phyloP scores from a whole-genome alignment of 2,329 filamentous ascomycete genomes.

The Pseudopyrenochaeta lycopersici region DNA sequence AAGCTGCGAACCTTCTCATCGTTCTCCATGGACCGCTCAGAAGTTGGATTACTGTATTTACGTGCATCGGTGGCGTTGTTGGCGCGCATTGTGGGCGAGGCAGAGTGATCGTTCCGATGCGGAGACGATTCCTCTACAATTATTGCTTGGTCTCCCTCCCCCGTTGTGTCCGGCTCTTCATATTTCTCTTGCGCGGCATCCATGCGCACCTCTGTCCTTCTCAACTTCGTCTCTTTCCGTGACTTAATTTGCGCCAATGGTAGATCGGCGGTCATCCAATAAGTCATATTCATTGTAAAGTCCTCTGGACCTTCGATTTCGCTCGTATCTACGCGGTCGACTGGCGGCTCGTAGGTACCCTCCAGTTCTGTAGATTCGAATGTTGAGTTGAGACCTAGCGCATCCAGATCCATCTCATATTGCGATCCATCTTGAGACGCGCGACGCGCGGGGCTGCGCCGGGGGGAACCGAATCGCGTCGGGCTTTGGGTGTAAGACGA shows the following conservation, averaged over 20 bases:
- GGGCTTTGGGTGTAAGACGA: constrained; percentile 48
- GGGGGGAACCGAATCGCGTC: constrained; percentile 39
- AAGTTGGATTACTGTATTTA: constrained; percentile 29
- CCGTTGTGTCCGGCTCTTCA: constrained; percentile 22
- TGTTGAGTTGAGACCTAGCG: constrained; percentile 46
- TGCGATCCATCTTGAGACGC: constrained; percentile 45
- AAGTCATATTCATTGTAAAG: constrained; percentile 55
- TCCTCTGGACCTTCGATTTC: constrained; percentile 53
- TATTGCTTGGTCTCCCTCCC: constrained; percentile 29
- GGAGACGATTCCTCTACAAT: constrained; percentile 20
- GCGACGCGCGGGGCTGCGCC: constrained; percentile 37
- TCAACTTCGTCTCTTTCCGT: constrained; percentile 39
- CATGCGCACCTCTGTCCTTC: constrained; percentile 21
- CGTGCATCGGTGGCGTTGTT: constrained; percentile 33
- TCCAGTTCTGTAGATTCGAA: constrained; percentile 45
- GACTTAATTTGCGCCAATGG: constrained; percentile 40
- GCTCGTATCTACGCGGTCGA: constrained; percentile 50
- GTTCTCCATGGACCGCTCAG: constrained; percentile 47
- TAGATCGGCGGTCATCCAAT: constrained; percentile 52
- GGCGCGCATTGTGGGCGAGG: constrained; percentile 34
- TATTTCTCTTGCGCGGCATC: constrained; percentile 24
- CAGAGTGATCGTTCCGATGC: constrained; percentile 1
- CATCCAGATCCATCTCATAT: constrained; percentile 52
- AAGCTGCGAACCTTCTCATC: constrained; percentile 51
- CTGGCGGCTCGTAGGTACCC: constrained; percentile 33